Base-by-base conservation (phyloP, 495 filamentous ascomycete genomes). In the Bryoglossum gracile region DNA sequence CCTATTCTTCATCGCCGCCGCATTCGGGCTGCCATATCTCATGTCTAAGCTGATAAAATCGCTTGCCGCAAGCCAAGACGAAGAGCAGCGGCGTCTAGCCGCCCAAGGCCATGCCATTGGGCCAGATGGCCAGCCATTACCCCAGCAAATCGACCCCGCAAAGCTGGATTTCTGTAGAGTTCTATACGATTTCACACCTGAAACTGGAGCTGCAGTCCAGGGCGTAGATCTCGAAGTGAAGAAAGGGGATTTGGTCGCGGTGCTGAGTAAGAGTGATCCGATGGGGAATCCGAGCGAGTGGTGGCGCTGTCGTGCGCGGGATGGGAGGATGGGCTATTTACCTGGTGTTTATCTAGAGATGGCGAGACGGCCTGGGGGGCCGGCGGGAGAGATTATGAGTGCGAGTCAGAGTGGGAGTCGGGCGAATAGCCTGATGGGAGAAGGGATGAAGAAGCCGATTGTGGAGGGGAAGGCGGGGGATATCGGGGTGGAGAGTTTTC, bases 81-180 rank as follows among this genome's bases (percentile, higher is more conserved):
- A 87, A 55, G 84, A 88, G 51, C 81, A 85, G 54, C 74, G 75
- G 22, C 80, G 80, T 5, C 68, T 79, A 63, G 67, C 69, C 63
- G 64, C 76, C 64, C 54, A 67, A 22, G 63, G 63, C 18, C 48
- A 48, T 13, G 68, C 57, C 30, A 55, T 73, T 16, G 74, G 70
- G 0, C 69, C 74, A 32, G 74, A 76, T 51, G 69, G 72, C 39
- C 68, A 75, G 61, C 65, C 73, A 36, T 19, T 62, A 11, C 41
- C 32, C 3, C 68, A 73, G 36, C 68, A 77, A 1, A 65, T 95
- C 37, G 92, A 97, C 62, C 89, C 89, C 0, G 76, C 74, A 45
- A 91, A 94, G 64, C 76, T 97, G 46, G 88, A 95, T 62, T 99
- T 97, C 73, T 97, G 89, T 69, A 84, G 90, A 37, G 82, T 91